phyloP scores from a whole-genome alignment of 2,329 filamentous ascomycete species.

The Lithohypha guttulata region DNA sequence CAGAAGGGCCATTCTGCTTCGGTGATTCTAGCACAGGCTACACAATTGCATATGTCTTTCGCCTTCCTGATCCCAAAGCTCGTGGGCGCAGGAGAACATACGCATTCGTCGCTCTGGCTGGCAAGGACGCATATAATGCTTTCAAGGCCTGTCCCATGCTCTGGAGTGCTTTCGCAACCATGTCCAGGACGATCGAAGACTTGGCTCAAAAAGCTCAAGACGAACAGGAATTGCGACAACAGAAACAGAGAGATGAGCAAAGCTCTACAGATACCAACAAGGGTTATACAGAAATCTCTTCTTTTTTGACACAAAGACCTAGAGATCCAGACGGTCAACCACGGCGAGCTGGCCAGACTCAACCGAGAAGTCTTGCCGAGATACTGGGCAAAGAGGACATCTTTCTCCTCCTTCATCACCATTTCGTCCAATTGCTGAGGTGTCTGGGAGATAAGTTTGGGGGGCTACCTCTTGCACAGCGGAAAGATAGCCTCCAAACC shows the following conservation, averaged over 20 bases:
- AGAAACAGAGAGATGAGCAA: constrained; percentile 9
- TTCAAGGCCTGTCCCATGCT: constrained; percentile 39
- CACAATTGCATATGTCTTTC: constrained; percentile 50
- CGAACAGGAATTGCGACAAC: constrained; percentile 27
- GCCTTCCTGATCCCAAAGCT: constrained; percentile 47
- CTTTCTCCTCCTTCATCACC: constrained; percentile 46
- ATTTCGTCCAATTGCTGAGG: constrained; percentile 42
- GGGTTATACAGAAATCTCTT: constrained; percentile 46
- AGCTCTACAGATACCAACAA: constrained; percentile 13
- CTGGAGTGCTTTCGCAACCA: constrained; percentile 44
- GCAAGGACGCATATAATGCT: constrained; percentile 39
- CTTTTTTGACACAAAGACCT: constrained; percentile 46
- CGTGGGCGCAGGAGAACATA: constrained; percentile 47
- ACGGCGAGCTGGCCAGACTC: constrained; percentile 42
- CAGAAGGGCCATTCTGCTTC: constrained; percentile 48
- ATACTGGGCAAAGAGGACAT: constrained; percentile 49
- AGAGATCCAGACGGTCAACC: constrained; percentile 47
- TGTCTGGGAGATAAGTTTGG: constrained; percentile 38
- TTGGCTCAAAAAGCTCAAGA: constrained; percentile 36
- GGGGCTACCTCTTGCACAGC: constrained; percentile 31
- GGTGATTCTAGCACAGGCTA: constrained; percentile 46
- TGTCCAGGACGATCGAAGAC: constrained; percentile 42
- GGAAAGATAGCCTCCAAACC: too few relatives aligned
- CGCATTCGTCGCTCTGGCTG: constrained; percentile 46
- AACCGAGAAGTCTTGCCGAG: constrained; percentile 46